phyloP scores from a whole-genome alignment of 768 basidiomycete species.

The Agrocybe praecox region DNA sequence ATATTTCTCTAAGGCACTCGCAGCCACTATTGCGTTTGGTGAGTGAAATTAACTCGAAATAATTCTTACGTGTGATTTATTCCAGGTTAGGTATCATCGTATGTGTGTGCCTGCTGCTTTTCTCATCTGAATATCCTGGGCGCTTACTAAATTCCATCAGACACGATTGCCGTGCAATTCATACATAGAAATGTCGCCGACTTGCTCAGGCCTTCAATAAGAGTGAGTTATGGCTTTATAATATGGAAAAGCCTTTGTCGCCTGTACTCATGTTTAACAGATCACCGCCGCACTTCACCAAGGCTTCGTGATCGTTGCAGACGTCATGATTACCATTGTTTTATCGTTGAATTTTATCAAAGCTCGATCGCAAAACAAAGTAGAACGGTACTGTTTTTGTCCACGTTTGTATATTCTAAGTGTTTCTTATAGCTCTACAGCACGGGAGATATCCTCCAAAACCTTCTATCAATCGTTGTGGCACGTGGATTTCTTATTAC shows the following conservation, averaged over 20 bases:
- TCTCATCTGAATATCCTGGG: background rate
- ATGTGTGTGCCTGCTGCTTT: background rate
- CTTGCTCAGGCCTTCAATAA: too few relatives aligned
- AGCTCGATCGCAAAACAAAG: background rate
- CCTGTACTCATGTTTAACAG: background rate
- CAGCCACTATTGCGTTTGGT: background rate
- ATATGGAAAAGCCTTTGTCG: background rate
- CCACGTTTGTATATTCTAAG: too few relatives aligned
- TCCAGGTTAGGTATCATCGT: background rate
- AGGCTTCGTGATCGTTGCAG: background rate
- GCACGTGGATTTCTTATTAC: background rate
- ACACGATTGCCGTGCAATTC: too few relatives aligned
- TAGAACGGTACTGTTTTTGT: too few relatives aligned
- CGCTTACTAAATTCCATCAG: too few relatives aligned
- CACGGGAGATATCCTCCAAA: background rate
- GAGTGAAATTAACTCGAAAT: background rate
- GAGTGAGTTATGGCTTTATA: too few relatives aligned
- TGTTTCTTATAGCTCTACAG: too few relatives aligned
- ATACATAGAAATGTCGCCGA: background rate
- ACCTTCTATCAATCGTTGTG: background rate
- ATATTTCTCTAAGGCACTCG: background rate
- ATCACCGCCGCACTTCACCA: background rate
- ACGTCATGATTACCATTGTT: background rate
- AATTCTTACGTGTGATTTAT: background rate
- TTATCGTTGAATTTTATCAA: background rate